Evolutionary conservation across 495 filamentous ascomycete species (phyloP), one percentile per base, ranked within the genome.

Genomic region (Aspergillus ellipticus): DNA sequence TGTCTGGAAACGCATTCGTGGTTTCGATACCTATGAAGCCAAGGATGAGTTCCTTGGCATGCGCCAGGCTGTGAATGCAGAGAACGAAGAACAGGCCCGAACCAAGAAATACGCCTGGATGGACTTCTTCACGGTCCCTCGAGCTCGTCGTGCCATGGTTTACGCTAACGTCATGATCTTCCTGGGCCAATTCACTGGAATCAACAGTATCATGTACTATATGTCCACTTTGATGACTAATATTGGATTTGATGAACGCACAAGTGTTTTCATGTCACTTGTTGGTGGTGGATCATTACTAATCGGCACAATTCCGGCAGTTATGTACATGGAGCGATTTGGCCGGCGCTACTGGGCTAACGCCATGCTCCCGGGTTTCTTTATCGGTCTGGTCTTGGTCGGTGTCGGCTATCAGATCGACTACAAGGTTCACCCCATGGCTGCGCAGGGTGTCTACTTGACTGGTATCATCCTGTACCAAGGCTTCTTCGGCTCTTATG

Each of bases 141-240:
- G 83, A 42, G 79, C 79, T 15, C 76, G 82, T n/a, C 75, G 83
- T 26, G 81, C 83, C 19, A 72, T 85, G 48, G 64, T 85, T 54
- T 84, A 84, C 58, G 83, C 82, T 50, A 83, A 83, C 49, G 75
- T 80, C 46, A 85, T 85, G 82, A 77, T 85, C 54, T 75, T 85
- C 58, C 73, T 85, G 0, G 82, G 82, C 3, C 83, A 86, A 55
- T 76, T 85, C 54, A 84, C 81, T 6, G 82, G 83, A 42, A 79
- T 85, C 42, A 84, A 84, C 55, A 79, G 79, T 4, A 75, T 85
- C 46, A 82, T 84, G 75, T 85, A 86, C 66, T 85, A 85, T 67
- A 84, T 84, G 83, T 70, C 74, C 0, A 72, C 74, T 0, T 65
- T 86, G 6, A 83, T 85, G 79, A 64, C 64, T 42, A 74, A 77